Conservation (phyloP, 139 green algal species). For the Tetradesmus obliquus region DNA sequence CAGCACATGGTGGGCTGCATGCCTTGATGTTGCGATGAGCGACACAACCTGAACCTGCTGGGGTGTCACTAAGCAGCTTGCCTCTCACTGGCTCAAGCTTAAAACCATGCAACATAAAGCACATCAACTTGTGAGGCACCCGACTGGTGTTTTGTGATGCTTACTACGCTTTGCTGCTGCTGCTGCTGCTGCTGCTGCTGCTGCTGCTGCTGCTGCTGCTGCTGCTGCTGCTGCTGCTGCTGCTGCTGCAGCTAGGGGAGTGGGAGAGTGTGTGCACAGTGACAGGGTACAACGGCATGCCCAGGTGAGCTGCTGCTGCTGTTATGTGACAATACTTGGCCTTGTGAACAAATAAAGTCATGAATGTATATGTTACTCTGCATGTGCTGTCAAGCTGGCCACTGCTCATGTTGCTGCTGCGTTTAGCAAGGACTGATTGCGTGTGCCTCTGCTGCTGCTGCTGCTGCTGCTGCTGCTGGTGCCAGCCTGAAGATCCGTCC, state of each 20-base stretch:
- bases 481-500: conserved; percentile 49
- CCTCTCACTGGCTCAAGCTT: no score
- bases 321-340: background rate
- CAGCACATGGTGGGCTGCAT: background rate
- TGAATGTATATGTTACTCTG: background rate
- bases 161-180: no score
- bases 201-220: conserved; percentile 19
- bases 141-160: no score
- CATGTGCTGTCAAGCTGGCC: background rate
- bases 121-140: no score
- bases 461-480: background rate
- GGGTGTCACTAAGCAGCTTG: no score
- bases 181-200: no score
- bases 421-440: no score
- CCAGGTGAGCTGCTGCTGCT: background rate
- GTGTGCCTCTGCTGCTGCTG: background rate
- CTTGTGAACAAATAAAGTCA: no score
- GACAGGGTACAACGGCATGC: conserved; percentile 52
- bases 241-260: conserved; percentile 37
- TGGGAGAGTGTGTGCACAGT: conserved; percentile 47
- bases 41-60: no score
- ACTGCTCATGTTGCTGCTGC: no score
- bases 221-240: conserved; percentile 2
- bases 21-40: no score
- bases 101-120: no score